These are phyloP conservation scores for maize (Zea mays) DNA, from an alignment of 176 grass and related monocot genomes.

Conservation along the genomic window DNA sequence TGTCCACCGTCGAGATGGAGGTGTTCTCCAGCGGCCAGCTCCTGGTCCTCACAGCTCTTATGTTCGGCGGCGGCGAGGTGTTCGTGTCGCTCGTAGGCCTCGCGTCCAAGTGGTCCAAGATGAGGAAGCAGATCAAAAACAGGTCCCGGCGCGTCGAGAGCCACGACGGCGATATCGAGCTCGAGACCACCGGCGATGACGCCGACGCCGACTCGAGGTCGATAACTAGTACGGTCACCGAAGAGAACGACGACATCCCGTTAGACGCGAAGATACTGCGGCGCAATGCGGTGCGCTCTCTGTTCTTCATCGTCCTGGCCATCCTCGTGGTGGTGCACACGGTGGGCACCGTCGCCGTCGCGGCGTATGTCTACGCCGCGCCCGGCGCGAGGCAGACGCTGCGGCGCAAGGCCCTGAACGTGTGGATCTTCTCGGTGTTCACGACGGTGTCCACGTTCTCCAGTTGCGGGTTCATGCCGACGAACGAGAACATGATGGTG, in stretches of 20 bases:
- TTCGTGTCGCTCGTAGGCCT: constrained; percentile 52
- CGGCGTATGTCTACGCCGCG: constrained; percentile 31
- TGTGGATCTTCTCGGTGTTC: constrained; percentile 60
- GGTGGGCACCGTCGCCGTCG: constrained; percentile 30
- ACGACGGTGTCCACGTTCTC: constrained; percentile 66
- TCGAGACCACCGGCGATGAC: background rate
- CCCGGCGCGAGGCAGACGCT: constrained; percentile 43
- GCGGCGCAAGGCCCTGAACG: constrained; percentile 40
- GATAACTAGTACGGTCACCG: background rate
- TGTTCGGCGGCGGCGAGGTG: constrained; percentile 62
- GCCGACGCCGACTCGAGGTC: background rate
- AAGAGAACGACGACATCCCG: background rate
- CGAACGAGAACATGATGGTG: constrained; percentile 62
- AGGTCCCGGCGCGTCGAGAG: constrained; percentile 9
- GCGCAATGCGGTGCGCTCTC: constrained; percentile 33
- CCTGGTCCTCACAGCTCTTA: constrained; percentile 49
- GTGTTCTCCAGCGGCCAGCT: constrained; percentile 65
- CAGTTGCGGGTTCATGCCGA: constrained; percentile 60
- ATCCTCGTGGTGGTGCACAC: constrained; percentile 48
- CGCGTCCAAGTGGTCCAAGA: constrained; percentile 33
- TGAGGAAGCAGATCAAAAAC: constrained; percentile 5
- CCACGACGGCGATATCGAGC: constrained; percentile 18
- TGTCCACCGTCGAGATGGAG: constrained; percentile 77
- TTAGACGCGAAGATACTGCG: constrained; percentile 19
- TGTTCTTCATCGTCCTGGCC: constrained; percentile 44